These are phyloP conservation scores for Sugiyamaella neomexicana DNA, from an alignment of 1,139 yeast genomes.

Conservation along the genomic window DNA sequence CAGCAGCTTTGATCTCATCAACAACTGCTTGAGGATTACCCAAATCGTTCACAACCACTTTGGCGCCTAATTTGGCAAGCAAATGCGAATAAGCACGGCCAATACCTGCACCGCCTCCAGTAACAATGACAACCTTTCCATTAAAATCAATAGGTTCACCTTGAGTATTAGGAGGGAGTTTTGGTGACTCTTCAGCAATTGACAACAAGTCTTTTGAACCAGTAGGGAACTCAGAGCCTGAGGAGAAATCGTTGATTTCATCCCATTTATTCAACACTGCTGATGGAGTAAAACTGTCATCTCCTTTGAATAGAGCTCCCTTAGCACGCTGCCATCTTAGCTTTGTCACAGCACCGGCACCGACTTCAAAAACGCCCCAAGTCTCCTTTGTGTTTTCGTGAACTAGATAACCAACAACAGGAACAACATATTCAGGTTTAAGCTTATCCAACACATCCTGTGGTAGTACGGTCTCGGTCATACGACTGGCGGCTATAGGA, in stretches of 20 bases:
- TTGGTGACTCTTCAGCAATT: slow-evolving; percentile 38
- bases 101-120: slow-evolving; percentile 96
- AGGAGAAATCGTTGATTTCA: slow-evolving; percentile 62
- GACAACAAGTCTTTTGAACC: slow-evolving; percentile 43
- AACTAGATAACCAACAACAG: slow-evolving; percentile 77
- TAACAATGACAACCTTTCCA: slow-evolving; percentile 84
- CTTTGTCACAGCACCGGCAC: slow-evolving; percentile 91
- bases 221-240: slow-evolving; percentile 66
- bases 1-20: slow-evolving; percentile 70
- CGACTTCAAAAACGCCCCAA: slow-evolving; percentile 85
- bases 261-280: slow-evolving; percentile 71
- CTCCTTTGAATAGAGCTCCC: slow-evolving; percentile 83
- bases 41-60: slow-evolving; percentile 91
- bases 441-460: slow-evolving; percentile 77
- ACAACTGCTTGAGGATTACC: slow-evolving; percentile 70
- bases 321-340: slow-evolving; percentile 94
- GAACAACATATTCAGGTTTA: slow-evolving; percentile 87
- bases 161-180: slow-evolving; percentile 51
- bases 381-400: slow-evolving; percentile 61
- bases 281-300: slow-evolving; percentile 76
- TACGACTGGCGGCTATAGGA: slow-evolving; percentile 91
- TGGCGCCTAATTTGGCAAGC: slow-evolving; percentile 90
- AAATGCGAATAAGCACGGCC: slow-evolving; percentile 87
- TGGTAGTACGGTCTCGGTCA: slow-evolving; percentile 91
- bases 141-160: slow-evolving; percentile 62